Evolutionary conservation across 2,329 filamentous ascomycete genomes (phyloP).

Genomic region (Hypoxylon rubiginosum): DNA sequence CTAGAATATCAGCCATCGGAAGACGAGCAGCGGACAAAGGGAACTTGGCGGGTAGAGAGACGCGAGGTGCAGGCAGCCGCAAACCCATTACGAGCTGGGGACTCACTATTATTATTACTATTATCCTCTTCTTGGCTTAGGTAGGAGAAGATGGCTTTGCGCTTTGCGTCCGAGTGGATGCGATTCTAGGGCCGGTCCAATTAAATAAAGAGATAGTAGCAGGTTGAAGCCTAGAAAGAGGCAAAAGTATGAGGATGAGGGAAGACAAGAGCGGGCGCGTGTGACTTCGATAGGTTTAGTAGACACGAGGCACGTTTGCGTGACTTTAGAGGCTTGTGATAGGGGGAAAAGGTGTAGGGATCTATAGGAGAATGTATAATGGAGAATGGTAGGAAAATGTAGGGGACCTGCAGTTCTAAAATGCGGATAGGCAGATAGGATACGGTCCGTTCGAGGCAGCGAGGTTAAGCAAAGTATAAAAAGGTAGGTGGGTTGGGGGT

Average conservation of each 20-base stretch:
- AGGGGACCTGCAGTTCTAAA: conserved; percentile 17
- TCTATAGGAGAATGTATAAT: not conserved
- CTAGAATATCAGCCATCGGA: conserved; percentile 59
- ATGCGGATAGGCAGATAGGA: conserved; percentile 12
- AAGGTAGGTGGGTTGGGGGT: conserved; percentile 30
- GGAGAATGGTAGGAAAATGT: not conserved
- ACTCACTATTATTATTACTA: conserved; percentile 14
- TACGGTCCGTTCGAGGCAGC: conserved; percentile 19
- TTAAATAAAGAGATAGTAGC: conserved; percentile 28
- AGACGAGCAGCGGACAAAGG: conserved; percentile 1
- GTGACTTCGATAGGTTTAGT: conserved; percentile 35
- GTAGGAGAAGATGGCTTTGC: conserved; percentile 25
- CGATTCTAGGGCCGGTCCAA: conserved; percentile 31
- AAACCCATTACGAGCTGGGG: conserved; percentile 21
- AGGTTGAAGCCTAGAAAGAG: conserved; percentile 28
- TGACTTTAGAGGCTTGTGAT: conserved; percentile 37
- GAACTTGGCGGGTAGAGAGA: not conserved
- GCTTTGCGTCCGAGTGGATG: conserved; percentile 31
- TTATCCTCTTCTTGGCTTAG: conserved; percentile 17
- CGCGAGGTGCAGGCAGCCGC: not conserved
- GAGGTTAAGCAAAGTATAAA: conserved; percentile 32
- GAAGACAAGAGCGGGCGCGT: conserved; percentile 26
- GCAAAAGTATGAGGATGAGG: conserved; percentile 13
- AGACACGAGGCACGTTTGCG: conserved; percentile 37
- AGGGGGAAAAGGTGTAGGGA: conserved; percentile 4